phyloP scores from a whole-genome alignment of 164 flowering plant species.

The Chloranthus sessilifolius region DNA sequence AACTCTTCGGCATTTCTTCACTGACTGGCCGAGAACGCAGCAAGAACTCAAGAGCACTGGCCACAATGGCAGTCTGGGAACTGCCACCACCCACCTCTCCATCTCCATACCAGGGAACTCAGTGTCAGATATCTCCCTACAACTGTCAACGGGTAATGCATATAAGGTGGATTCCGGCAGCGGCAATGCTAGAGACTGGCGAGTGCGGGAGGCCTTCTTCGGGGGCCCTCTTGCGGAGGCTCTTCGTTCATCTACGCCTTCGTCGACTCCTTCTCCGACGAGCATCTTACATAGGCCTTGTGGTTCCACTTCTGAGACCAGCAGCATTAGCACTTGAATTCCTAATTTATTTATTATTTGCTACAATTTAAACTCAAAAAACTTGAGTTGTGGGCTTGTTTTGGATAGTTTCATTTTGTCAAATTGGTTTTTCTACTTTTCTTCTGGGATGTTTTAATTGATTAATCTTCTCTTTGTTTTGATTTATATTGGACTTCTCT shows the following conservation, averaged over 20 bases:
- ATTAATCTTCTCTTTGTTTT: too few species aligned
- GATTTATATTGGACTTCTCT: too few species aligned
- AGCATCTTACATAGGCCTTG: conserved; percentile 56
- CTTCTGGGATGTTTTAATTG: too few species aligned
- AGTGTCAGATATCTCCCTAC: conserved; percentile 64
- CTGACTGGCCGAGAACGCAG: conserved; percentile 68
- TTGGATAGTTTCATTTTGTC: too few species aligned
- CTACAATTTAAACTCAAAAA: too few species aligned
- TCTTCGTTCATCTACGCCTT: conserved; percentile 42
- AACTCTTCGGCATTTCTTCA: conserved; percentile 65
- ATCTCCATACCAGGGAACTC: conserved; percentile 47
- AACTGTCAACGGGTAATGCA: conserved; percentile 56
- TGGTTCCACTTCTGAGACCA: conserved; percentile 36
- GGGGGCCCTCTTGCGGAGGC: conserved; percentile 93
- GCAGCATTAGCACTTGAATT: conserved; percentile 38
- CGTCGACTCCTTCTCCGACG: conserved; percentile 44
- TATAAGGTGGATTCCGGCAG: conserved; percentile 14
- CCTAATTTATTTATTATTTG: not conserved
- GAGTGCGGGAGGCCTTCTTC: conserved; percentile 41
- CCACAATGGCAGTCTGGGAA: conserved; percentile 16
- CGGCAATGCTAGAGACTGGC: conserved; percentile 22
- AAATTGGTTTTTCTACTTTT: too few species aligned
- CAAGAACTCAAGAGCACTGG: conserved; percentile 29
- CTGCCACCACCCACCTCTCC: conserved; percentile 40
- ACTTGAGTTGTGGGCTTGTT: too few species aligned